These are phyloP conservation scores for Abrus pulchellus DNA, from an alignment of 306 rosid genomes.

Conservation along the genomic window DNA sequence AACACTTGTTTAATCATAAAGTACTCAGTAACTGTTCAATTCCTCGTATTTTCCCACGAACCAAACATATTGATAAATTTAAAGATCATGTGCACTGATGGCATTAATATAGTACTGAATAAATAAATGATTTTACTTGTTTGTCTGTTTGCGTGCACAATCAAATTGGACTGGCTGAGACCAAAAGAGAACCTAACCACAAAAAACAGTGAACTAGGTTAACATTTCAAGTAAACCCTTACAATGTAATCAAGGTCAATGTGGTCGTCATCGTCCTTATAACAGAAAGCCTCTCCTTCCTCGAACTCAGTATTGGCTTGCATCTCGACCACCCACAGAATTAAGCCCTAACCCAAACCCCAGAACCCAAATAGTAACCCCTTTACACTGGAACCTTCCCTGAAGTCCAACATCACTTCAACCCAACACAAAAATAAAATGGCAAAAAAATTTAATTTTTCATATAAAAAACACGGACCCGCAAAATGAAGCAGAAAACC, in stretches of 20 bases:
- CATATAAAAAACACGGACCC: constrained; percentile 39
- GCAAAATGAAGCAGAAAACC: constrained; percentile 37
- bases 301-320: constrained; percentile 58
- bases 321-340: constrained; percentile 51
- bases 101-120: constrained; percentile 14
- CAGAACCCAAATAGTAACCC: constrained; percentile 54
- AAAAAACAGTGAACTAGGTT: constrained; percentile 33
- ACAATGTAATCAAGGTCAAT: constrained; percentile 74
- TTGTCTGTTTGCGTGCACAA: constrained; percentile 20
- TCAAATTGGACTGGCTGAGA: neutral
- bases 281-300: constrained; percentile 73
- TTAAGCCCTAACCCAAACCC: constrained; percentile 49
- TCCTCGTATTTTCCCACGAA: constrained; percentile 8
- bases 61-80: constrained; percentile 22
- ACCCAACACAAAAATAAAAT: constrained; percentile 14
- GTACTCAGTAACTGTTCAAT: constrained; percentile 11
- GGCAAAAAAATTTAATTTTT: neutral
- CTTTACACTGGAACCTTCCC: constrained; percentile 56
- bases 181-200: constrained; percentile 33
- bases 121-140: constrained; percentile 10
- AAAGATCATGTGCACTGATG: neutral
- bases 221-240: constrained; percentile 56
- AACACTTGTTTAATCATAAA: neutral
- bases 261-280: constrained; percentile 54
- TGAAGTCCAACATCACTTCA: constrained; percentile 71